Evolutionary conservation across 1,139 yeast species (phyloP).

Genomic region (Pichia sp.): DNA sequence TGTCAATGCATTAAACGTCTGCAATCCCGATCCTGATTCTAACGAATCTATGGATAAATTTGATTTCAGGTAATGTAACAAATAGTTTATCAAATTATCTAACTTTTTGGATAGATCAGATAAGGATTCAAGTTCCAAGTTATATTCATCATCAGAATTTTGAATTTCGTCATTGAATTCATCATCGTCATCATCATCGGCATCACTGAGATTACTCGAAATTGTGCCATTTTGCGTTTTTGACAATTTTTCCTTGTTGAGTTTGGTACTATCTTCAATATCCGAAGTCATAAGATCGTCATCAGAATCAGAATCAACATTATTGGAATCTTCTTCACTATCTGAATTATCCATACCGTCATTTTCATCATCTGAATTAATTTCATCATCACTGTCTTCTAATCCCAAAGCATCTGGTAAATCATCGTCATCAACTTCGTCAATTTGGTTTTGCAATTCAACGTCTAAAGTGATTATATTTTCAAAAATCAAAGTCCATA

Average conservation of each 20-base stretch:
- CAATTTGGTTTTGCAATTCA: slow-evolving; percentile 84
- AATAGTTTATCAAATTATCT: slow-evolving; percentile 53
- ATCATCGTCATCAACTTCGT: slow-evolving; percentile 74
- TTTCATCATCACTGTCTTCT: slow-evolving; percentile 31
- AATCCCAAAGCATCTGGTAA: slow-evolving; percentile 48
- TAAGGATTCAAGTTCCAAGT: slow-evolving; percentile 45
- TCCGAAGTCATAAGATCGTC: slow-evolving; percentile 13
- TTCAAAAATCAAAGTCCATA: slow-evolving; percentile 79
- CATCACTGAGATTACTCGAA: not conserved
- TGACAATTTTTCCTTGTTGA: not conserved
- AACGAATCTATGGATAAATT: slow-evolving; percentile 46
- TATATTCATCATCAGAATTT: slow-evolving; percentile 24
- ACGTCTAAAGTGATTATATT: slow-evolving; percentile 82
- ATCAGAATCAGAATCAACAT: slow-evolving; percentile 28
- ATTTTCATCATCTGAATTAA: slow-evolving; percentile 25
- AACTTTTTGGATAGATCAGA: slow-evolving; percentile 55
- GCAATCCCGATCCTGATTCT: slow-evolving; percentile 57
- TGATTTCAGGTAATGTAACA: slow-evolving; percentile 42
- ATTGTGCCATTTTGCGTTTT: not conserved
- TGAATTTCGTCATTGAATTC: slow-evolving; percentile 22
- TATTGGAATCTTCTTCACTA: slow-evolving; percentile 25
- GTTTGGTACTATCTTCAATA: not conserved
- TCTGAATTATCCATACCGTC: slow-evolving; percentile 27
- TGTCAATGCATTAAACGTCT: slow-evolving; percentile 65
- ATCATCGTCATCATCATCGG: slow-evolving; percentile 28